Conservation (phyloP, 495 filamentous ascomycete species). For the Ramalina intermedia region DNA sequence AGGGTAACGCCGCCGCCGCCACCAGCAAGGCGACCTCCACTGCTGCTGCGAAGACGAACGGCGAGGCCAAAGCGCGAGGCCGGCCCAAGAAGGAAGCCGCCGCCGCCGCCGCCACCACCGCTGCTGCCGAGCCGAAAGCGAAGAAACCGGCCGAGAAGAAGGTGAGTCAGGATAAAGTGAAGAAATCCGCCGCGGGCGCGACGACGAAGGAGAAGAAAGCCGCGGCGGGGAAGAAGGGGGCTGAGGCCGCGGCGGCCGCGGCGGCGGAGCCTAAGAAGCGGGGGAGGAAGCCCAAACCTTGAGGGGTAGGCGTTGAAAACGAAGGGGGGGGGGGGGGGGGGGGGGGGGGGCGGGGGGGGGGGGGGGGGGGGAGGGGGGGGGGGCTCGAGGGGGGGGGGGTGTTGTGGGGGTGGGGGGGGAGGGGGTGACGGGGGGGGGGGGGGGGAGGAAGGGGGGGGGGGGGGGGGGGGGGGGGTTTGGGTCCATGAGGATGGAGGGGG, state of each 20-base stretch:
- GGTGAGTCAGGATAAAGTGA: constrained; percentile 2
- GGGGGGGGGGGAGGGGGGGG: too few relatives aligned
- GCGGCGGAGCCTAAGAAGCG: neutral
- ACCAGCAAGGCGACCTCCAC: constrained; percentile 9
- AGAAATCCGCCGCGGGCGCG: neutral
- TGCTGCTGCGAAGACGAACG: constrained; percentile 4
- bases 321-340: neutral
- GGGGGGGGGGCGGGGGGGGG: too few relatives aligned
- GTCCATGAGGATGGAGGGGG: too few relatives aligned
- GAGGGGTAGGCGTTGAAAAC: neutral
- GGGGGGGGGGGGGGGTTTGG: neutral
- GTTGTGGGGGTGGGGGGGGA: too few relatives aligned
- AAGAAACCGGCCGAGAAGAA: constrained; percentile 6
- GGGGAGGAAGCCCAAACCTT: constrained; percentile 2
- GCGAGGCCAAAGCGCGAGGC: constrained; percentile 9
- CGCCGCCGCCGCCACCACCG: neutral
- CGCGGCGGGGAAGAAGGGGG: neutral
- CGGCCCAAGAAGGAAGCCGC: constrained; percentile 7
- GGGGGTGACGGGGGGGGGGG: neutral
- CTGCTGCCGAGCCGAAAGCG: neutral
- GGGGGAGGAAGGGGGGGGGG: neutral
- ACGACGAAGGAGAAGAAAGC: constrained; percentile 10
- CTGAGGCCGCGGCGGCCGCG: neutral
- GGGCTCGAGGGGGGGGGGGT: too few relatives aligned
- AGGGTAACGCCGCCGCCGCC: constrained; percentile 14